Conservation (phyloP, 208 protist species). For the Leishmania turanica region DNA sequence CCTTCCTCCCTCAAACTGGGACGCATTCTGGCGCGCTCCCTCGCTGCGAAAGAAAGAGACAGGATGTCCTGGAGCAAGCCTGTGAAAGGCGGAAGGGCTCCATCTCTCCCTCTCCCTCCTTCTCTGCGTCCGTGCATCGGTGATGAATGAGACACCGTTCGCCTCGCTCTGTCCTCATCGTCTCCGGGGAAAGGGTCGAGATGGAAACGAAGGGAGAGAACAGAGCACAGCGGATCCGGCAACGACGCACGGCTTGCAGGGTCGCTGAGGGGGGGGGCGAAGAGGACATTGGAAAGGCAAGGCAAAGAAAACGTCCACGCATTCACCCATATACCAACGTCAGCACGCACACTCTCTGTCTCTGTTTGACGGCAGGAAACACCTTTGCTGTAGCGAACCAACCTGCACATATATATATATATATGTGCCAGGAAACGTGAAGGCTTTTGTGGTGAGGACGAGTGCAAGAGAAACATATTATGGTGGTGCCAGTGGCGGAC, state of each 20-base stretch:
- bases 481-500: not conserved
- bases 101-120: too few relatives aligned
- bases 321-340: not conserved
- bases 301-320: not conserved
- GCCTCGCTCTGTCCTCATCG: too few relatives aligned
- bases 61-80: not conserved
- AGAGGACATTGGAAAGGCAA: not conserved
- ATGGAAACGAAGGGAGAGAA: not conserved
- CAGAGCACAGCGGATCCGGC: not conserved
- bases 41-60: not conserved
- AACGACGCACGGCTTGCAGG: not conserved
- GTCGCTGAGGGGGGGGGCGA: not conserved
- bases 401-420: too few relatives aligned
- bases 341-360: not conserved
- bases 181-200: too few relatives aligned
- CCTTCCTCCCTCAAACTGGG: not conserved
- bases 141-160: too few relatives aligned
- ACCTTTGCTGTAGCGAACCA: too few relatives aligned
- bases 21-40: not conserved
- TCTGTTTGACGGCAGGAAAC: too few relatives aligned
- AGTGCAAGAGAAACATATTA: not conserved
- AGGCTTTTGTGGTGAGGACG: too few relatives aligned
- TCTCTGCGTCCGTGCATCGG: too few relatives aligned
- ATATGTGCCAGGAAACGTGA: too few relatives aligned
- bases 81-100: too few relatives aligned